phyloP scores from a whole-genome alignment of 352 stramenopile genomes.

The Pythium coloratum region DNA sequence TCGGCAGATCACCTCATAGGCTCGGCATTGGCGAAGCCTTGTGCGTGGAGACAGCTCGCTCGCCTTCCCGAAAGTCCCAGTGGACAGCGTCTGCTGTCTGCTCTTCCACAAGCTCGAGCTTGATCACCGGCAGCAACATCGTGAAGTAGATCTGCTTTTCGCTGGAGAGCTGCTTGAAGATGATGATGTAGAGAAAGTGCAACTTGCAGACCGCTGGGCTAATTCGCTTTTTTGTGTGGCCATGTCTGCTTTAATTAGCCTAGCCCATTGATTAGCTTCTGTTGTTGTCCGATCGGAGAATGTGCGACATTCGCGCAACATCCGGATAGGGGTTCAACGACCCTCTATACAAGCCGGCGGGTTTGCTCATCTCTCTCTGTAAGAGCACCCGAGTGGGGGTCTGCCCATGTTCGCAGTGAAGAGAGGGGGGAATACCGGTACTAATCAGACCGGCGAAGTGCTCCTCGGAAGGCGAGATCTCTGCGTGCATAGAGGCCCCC shows the following conservation, averaged over 20 bases:
- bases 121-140: too few relatives aligned
- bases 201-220: too few relatives aligned
- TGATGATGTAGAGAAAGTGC: too few relatives aligned
- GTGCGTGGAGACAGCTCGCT: too few relatives aligned
- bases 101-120: too few relatives aligned
- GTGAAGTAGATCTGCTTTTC: too few relatives aligned
- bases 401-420: background rate
- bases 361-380: slow-evolving; percentile 27
- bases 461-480: background rate
- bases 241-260: background rate
- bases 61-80: too few relatives aligned
- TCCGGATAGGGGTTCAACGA: background rate
- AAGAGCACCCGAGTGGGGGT: slow-evolving; percentile 12
- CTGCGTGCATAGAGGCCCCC: background rate
- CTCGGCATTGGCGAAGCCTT: too few relatives aligned
- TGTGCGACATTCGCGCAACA: slow-evolving; percentile 22
- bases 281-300: background rate
- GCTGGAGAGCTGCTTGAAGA: too few relatives aligned
- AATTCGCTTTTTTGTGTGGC: too few relatives aligned
- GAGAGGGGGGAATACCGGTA: background rate
- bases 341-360: slow-evolving; percentile 8
- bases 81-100: too few relatives aligned
- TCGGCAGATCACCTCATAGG: too few relatives aligned
- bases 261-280: background rate
- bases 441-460: background rate